Evolutionary conservation across 2,329 filamentous ascomycete genomes (phyloP), one percentile per base, ranked within the genome.

Genomic region (Myrmaecium sp.): DNA sequence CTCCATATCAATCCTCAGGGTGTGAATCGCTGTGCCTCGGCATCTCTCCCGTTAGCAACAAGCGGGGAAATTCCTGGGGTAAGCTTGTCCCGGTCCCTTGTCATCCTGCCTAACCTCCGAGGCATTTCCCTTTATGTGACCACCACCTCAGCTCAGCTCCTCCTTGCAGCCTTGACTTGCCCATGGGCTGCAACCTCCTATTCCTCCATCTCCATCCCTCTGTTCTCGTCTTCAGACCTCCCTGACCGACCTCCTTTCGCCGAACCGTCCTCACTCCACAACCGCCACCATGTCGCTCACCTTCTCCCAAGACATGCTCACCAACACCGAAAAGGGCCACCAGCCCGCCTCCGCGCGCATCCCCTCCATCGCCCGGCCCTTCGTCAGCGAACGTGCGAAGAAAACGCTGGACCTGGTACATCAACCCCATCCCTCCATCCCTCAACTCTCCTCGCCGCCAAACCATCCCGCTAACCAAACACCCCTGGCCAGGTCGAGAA

Each of bases 381-480:
- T 65, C 51, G 80, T 94, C 39, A 91, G 81, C 57, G 82, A 91
- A 33, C 65, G 70, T 44, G 84, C 84, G 27, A 80, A 76, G 58
- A 73, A 78, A 63, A 80, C 77, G 16, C 61, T 94, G 38, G 84
- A 94, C 46, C 49, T 82, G 37, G 69, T 73, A 57, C 28, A 53
- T 38, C 11, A 16, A 18, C 19, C n/a, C 11, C 21, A 6, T 13
- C 4, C n/a, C 14, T n/a, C 15, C 12, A 15, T 4, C 12, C 14
- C 17, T 6, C 17, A 10, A 17, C 3, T 19, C 26, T 5, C 17
- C 17, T 21, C n/a, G n/a, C 11, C 15, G 6, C 8, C 13, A 14
- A 21, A 13, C 17, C 13, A 21, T 26, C 28, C 20, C n/a, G n/a
- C 14, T 21, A 7, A 83, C 8, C 66, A 63, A 47, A 44, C 13